phyloP scores from a whole-genome alignment of 1,284 basidiomycete genomes.

The Anthracocystis walkeri region DNA sequence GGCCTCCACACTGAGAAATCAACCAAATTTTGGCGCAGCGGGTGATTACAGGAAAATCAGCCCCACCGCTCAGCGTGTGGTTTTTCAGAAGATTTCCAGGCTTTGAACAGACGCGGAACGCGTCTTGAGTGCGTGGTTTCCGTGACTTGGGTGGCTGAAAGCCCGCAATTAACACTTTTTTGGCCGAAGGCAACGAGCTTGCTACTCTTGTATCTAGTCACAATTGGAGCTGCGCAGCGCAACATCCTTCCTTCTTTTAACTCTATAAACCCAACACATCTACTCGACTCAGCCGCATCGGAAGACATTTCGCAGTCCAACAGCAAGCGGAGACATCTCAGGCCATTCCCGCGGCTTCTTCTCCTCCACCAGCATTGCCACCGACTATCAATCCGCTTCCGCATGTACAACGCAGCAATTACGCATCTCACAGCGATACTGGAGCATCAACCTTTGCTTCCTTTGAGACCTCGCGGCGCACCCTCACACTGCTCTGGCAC shows the following conservation, averaged over 20 bases:
- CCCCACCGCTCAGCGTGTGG: constrained; percentile 1
- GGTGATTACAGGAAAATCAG: neutral
- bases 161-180: constrained; percentile 40
- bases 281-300: neutral
- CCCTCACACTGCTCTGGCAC: neutral
- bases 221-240: neutral
- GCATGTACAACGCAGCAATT: neutral
- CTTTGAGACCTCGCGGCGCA: neutral
- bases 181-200: neutral
- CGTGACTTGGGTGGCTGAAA: constrained; percentile 15
- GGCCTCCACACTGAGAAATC: constrained; percentile 30
- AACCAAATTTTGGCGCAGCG: neutral
- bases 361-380: neutral
- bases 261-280: neutral
- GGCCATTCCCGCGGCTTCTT: neutral
- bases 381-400: too few species aligned
- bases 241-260: neutral
- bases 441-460: neutral
- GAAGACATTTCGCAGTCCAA: too few species aligned
- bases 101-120: constrained; percentile 25
- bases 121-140: constrained; percentile 22
- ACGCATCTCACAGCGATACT: neutral
- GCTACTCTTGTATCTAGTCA: neutral
- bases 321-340: too few species aligned
- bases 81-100: constrained; percentile 1